A percentile compares a stretch with the other conserved stretches of the same genome.
Evolutionary conservation across 495 filamentous ascomycete species (phyloP).

Genomic region (Aspergillus kassunensis): DNA sequence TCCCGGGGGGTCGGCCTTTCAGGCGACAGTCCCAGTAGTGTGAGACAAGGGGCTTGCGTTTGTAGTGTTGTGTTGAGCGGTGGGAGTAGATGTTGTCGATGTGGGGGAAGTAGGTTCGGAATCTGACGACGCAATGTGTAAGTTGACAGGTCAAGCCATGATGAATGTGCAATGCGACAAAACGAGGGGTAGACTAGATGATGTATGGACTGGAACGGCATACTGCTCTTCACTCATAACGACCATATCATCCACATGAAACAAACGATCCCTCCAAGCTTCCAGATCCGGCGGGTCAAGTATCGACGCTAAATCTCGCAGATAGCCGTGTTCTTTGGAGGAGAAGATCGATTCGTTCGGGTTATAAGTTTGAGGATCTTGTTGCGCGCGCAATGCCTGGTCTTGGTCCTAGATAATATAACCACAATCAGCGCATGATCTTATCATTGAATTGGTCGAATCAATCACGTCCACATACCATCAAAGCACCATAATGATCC

Average conservation of each 20-base stretch:
- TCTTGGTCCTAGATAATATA: slow-evolving; percentile 1
- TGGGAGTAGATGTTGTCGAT: slow-evolving; percentile 92
- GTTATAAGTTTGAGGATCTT: not conserved
- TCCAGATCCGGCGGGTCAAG: slow-evolving; percentile 65
- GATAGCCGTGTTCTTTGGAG: slow-evolving; percentile 36
- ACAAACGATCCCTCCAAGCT: slow-evolving; percentile 71
- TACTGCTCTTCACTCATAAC: slow-evolving; percentile 78
- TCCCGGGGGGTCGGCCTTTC: slow-evolving; percentile 79
- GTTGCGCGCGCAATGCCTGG: not conserved
- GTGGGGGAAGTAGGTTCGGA: slow-evolving; percentile 84
- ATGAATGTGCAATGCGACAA: not conserved
- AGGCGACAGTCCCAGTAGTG: slow-evolving; percentile 91
- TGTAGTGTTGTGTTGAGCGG: slow-evolving; percentile 81
- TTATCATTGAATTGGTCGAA: no score
- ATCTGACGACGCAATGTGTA: slow-evolving; percentile 43
- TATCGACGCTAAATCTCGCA: slow-evolving; percentile 56
- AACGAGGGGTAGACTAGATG: slow-evolving; percentile 1
- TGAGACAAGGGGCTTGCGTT: slow-evolving; percentile 76
- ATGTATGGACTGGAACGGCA: no score
- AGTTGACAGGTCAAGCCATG: no score
- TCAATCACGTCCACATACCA: not conserved
- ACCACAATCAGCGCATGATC: not conserved
- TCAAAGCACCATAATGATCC: slow-evolving; percentile 1
- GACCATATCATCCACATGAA: slow-evolving; percentile 72
- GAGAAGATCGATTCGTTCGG: slow-evolving; percentile 14